phyloP scores from a whole-genome alignment of 2,329 filamentous ascomycete genomes.

The Hypoxylon sp. region DNA sequence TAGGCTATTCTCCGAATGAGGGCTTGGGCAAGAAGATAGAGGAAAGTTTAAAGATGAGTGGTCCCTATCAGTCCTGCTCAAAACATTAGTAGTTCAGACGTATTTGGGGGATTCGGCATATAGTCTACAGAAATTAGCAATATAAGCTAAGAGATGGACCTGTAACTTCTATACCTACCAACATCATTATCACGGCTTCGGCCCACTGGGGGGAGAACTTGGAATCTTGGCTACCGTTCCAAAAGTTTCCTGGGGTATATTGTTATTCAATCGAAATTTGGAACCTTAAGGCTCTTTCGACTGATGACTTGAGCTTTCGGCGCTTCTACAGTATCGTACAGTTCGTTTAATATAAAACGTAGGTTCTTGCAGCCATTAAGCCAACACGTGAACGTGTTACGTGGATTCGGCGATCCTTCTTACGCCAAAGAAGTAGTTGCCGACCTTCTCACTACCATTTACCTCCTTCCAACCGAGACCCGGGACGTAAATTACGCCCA shows the following conservation, averaged over 20 bases:
- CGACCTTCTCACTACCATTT: conserved; percentile 83
- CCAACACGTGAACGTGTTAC: neutral
- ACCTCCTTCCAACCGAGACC: conserved; percentile 92
- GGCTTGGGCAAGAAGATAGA: neutral
- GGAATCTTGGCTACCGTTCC: neutral
- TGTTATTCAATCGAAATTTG: neutral
- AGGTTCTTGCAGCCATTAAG: neutral
- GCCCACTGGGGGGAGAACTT: neutral
- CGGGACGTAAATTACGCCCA: conserved; percentile 92
- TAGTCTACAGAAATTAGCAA: neutral
- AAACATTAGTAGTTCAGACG: neutral
- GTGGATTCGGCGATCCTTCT: conserved; percentile 44
- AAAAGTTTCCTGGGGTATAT: conserved; percentile 8
- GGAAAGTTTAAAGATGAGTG: neutral
- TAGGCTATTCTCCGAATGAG: neutral
- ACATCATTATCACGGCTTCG: neutral
- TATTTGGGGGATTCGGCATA: neutral
- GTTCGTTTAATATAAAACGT: neutral
- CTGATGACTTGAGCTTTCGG: neutral
- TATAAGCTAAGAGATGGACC: neutral
- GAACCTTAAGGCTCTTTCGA: neutral
- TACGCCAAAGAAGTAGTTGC: conserved; percentile 97
- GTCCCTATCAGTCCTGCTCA: neutral
- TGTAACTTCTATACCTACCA: conserved; percentile 1
- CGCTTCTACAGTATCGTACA: neutral